Evolutionary conservation across 805 yeast species (phyloP).

Genomic region (Tetrapisispora nanseiensis): DNA sequence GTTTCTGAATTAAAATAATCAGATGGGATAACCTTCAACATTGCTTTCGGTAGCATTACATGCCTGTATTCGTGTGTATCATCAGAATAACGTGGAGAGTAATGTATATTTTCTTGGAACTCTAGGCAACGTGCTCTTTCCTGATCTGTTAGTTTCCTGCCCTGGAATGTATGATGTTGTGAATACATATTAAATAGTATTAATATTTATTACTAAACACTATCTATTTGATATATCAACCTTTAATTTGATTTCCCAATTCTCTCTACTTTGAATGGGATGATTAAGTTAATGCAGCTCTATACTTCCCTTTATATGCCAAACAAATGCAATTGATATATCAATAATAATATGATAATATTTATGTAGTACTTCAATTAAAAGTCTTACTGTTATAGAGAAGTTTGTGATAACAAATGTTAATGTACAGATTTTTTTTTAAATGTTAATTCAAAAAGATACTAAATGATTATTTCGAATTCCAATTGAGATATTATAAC

Average conservation of each 20-base stretch:
- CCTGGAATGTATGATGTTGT: slow-evolving; percentile 28
- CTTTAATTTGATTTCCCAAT: too few species aligned
- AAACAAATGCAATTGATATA: too few species aligned
- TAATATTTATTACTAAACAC: too few species aligned
- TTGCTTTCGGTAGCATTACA: slow-evolving; percentile 91
- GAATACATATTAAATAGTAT: slow-evolving; percentile 22
- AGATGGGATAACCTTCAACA: slow-evolving; percentile 87
- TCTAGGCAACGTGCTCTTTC: slow-evolving; percentile 84
- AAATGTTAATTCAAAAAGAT: too few species aligned
- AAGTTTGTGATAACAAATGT: too few species aligned
- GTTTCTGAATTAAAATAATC: slow-evolving; percentile 91
- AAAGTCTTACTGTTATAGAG: too few species aligned
- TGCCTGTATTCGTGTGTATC: slow-evolving; percentile 90
- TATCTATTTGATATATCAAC: neutral
- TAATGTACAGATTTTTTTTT: too few species aligned
- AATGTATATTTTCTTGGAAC: slow-evolving; percentile 89
- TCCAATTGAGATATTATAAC: neutral
- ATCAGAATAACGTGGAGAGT: slow-evolving; percentile 84
- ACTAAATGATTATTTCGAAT: neutral
- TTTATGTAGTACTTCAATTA: too few species aligned
- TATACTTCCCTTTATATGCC: too few species aligned
- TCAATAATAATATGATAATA: too few species aligned
- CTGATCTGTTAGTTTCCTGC: slow-evolving; percentile 65
- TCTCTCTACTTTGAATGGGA: too few species aligned
- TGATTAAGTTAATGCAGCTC: too few species aligned